phyloP scores from a whole-genome alignment of 169 alveolate genomes.

The Eimeria necatrix region DNA sequence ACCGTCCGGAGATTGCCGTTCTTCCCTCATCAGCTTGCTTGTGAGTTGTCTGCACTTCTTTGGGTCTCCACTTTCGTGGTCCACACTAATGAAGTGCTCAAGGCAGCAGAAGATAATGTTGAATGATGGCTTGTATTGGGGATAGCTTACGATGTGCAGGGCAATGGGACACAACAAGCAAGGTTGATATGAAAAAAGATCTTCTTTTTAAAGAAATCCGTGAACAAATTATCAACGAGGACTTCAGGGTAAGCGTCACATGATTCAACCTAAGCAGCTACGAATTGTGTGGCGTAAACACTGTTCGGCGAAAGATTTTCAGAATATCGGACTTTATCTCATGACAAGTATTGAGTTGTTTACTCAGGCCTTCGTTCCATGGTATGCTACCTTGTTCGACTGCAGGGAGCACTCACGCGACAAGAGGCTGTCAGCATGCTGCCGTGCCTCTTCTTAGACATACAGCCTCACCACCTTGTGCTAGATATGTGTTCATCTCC shows the following conservation, averaged over 20 bases:
- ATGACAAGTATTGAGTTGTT: not conserved
- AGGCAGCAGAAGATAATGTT: no score
- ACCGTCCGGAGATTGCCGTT: constrained; percentile 33
- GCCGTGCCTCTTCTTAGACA: constrained; percentile 91
- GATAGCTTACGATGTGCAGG: not conserved
- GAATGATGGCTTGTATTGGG: not conserved
- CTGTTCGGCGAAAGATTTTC: not conserved
- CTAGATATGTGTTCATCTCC: constrained; percentile 96
- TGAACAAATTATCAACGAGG: constrained; percentile 71
- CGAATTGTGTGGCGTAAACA: not conserved
- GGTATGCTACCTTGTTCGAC: not conserved
- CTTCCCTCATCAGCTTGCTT: constrained; percentile 68
- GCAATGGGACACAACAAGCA: constrained; percentile 79
- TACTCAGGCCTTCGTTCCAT: not conserved
- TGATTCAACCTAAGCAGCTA: not conserved
- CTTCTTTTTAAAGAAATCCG: constrained; percentile 36
- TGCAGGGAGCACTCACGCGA: constrained; percentile 76
- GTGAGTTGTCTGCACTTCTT: constrained; percentile 7
- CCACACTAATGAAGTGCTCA: not conserved
- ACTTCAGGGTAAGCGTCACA: constrained; percentile 44
- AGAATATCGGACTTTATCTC: not conserved
- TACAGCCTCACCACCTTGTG: constrained; percentile 84
- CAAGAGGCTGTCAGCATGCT: constrained; percentile 95
- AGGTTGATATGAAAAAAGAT: constrained; percentile 62
- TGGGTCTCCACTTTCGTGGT: not conserved